Evolutionary conservation across 805 yeast genomes (phyloP).

Genomic region (Barnettozyma wickerhamii): DNA sequence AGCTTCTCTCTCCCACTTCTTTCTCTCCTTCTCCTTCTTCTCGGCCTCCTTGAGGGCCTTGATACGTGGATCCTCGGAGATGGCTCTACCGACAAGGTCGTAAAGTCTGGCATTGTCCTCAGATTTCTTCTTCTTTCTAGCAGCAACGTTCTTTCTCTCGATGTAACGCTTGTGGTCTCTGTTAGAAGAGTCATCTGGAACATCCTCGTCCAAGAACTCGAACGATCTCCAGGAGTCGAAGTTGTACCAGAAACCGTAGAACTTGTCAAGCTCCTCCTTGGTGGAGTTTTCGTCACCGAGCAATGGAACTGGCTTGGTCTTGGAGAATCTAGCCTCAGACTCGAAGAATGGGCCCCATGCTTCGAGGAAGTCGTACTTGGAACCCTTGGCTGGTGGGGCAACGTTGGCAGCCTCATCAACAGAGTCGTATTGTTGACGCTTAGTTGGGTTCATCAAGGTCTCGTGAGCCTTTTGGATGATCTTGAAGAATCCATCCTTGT

Average conservation of each 20-base stretch:
- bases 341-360: slow-evolving; percentile 92
- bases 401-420: slow-evolving; percentile 89
- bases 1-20: slow-evolving; percentile 97
- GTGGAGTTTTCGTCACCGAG: slow-evolving; percentile 67
- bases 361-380: slow-evolving; percentile 77
- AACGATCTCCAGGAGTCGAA: slow-evolving; percentile 98
- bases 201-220: slow-evolving; percentile 97
- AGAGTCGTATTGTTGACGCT: slow-evolving; percentile 93
- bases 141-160: slow-evolving; percentile 95
- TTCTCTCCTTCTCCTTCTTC: slow-evolving; percentile 89
- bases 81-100: slow-evolving; percentile 83
- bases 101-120: slow-evolving; percentile 91
- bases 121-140: slow-evolving; percentile 95
- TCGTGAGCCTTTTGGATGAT: slow-evolving; percentile 96
- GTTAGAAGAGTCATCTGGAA: slow-evolving; percentile 98
- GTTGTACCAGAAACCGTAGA: slow-evolving; percentile 89
- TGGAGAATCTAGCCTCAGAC: slow-evolving; percentile 88
- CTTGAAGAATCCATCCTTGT: slow-evolving; percentile 95
- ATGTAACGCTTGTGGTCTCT: slow-evolving; percentile 99
- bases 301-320: slow-evolving; percentile 80
- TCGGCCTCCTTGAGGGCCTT: slow-evolving; percentile 89
- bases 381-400: slow-evolving; percentile 63
- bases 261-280: slow-evolving; percentile 78
- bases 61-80: slow-evolving; percentile 91
- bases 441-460: slow-evolving; percentile 75